Base-by-base conservation (phyloP, 306 rosid genomes). In the Biancaea sappan region DNA sequence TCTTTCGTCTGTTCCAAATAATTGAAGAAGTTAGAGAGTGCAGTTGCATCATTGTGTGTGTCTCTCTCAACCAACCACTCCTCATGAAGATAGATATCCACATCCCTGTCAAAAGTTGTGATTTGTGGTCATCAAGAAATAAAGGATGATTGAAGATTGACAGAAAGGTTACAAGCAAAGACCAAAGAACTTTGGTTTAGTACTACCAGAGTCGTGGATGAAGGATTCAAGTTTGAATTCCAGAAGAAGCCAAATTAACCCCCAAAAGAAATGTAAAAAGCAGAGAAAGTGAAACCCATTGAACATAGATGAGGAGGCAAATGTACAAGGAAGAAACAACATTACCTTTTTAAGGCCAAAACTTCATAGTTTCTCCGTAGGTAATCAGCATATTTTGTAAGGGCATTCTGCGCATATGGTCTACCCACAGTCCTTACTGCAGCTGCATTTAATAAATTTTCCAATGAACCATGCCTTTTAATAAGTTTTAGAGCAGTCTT, bases 391-490 rank as follows among this genome's bases (percentile, higher is more conserved):
- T 94, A 53, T 38, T 86, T 88, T 58, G 77, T 84, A 15, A 91
- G 97, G 73, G 98, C 97, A 47, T 87, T 92, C 82, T 94, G 98
- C 10, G 90, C 96, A 84, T 94, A 94, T 31, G 90, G 96, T 72
- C 76, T 88, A 15, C 96, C 98, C 35, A 94, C 96, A 7, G 96
- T 91, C 81, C 97, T 86, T 63, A 94, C 86, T 16, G 91, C 88
- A 48, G 98, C 97, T 8, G 84, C 80, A 37, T 82, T 82, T 44
- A 94, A 82, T 73, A 94, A 80, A 71, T 83, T 80, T 76, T 94
- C 96, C 90, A 94, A 82, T 5, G 97, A 84, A 32, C 95, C 97
- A 5, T 94, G 95, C 84, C 90, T 94, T 70, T 85, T 80, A 59
- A 94, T 85, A 79, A 94, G 98, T 83, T 90, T 91, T 29, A 90